Conservation (phyloP, 2,329 filamentous ascomycete genomes). For the Alternaria gansuensis region DNA sequence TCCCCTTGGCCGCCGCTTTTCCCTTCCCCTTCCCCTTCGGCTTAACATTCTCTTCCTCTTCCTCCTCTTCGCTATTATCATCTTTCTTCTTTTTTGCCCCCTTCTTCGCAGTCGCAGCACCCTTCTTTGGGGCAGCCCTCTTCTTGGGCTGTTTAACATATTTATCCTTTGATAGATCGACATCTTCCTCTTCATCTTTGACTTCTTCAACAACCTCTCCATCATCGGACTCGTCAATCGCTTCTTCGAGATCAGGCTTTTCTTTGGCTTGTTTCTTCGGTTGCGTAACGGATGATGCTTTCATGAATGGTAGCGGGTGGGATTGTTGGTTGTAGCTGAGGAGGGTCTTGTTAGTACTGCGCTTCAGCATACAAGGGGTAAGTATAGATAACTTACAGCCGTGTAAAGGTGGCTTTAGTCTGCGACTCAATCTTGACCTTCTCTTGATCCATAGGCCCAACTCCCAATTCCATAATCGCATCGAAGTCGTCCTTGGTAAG, state of each 20-base stretch:
- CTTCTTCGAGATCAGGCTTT: slow-evolving; percentile 93
- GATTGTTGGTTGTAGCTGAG: slow-evolving; percentile 81
- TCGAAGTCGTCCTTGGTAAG: slow-evolving; percentile 96
- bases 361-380: neutral
- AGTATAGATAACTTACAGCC: slow-evolving; percentile 68
- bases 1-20: slow-evolving; percentile 50
- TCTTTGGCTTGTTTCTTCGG: slow-evolving; percentile 77
- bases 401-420: slow-evolving; percentile 88
- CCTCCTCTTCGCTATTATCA: slow-evolving; percentile 48
- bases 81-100: slow-evolving; percentile 52
- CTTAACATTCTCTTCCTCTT: slow-evolving; percentile 59
- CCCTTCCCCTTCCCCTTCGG: slow-evolving; percentile 59
- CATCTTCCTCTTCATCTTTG: slow-evolving; percentile 73
- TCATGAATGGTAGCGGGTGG: slow-evolving; percentile 96
- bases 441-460: slow-evolving; percentile 82
- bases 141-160: slow-evolving; percentile 93
- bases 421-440: slow-evolving; percentile 80
- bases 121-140: slow-evolving; percentile 62
- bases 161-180: slow-evolving; percentile 93
- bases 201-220: slow-evolving; percentile 58
- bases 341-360: slow-evolving; percentile 22
- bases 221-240: slow-evolving; percentile 88
- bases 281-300: slow-evolving; percentile 78
- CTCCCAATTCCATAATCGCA: slow-evolving; percentile 86
- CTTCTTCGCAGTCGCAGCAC: slow-evolving; percentile 57